Percentiles rank a stretch among this genome's conserved stretches.
Evolutionary conservation across 345 rosid species (phyloP).

Genomic region (Boechera stricta): DNA sequence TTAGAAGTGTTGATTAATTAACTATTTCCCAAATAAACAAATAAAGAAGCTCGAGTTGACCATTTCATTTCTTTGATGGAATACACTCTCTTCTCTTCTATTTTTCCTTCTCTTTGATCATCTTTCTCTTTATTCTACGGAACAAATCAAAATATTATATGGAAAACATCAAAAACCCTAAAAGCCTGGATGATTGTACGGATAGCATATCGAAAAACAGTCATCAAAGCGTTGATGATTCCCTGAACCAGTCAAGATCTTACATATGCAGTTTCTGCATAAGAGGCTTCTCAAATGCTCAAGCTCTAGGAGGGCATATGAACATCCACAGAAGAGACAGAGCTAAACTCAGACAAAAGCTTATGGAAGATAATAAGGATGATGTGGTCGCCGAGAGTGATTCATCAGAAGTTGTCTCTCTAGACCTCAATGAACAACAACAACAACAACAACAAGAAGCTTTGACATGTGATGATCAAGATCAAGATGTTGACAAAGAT

Average conservation of each 20-base stretch:
- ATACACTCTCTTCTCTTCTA: conserved; percentile 5
- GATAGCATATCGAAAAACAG: conserved; percentile 21
- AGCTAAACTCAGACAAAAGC: conserved; percentile 62
- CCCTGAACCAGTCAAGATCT: conserved; percentile 51
- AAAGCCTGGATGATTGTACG: conserved; percentile 21
- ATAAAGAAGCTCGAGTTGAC: conserved; percentile 33
- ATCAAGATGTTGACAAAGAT: conserved; percentile 27
- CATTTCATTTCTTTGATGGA: conserved; percentile 12
- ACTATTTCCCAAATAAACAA: neutral
- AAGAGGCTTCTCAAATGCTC: conserved; percentile 92
- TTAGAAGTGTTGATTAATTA: conserved; percentile 13
- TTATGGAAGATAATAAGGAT: conserved; percentile 41
- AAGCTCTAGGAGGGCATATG: conserved; percentile 96
- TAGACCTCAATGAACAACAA: conserved; percentile 34
- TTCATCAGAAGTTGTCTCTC: conserved; percentile 32
- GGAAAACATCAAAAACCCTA: conserved; percentile 39
- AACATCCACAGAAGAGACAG: conserved; percentile 88
- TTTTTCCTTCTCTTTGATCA: conserved; percentile 27
- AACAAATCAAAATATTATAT: conserved; percentile 16
- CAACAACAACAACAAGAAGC: conserved; percentile 21
- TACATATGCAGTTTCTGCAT: conserved; percentile 82
- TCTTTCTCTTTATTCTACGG: conserved; percentile 11
- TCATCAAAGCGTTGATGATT: conserved; percentile 22
- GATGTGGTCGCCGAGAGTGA: conserved; percentile 26
- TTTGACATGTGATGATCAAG: conserved; percentile 28